Conservation (phyloP, 345 rosid species). For the Populus ilicifolia region DNA sequence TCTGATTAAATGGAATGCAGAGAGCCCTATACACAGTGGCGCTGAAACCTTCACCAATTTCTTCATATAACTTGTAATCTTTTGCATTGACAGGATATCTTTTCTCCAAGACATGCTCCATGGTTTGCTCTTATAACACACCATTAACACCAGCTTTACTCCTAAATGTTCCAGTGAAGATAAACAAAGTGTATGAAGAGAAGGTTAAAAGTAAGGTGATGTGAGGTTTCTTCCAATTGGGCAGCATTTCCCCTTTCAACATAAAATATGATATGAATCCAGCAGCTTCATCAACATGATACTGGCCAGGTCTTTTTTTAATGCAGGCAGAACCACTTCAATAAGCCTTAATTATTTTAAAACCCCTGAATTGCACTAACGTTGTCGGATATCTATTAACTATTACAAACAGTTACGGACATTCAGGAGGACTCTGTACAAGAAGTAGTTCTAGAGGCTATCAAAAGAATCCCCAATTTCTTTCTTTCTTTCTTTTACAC, state of each 20-base stretch:
- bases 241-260: slow-evolving; percentile 47
- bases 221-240: slow-evolving; percentile 63
- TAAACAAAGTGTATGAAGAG: slow-evolving; percentile 24
- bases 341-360: no score
- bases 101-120: slow-evolving; percentile 63
- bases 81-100: slow-evolving; percentile 65
- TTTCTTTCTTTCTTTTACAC: no score
- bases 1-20: slow-evolving; percentile 80
- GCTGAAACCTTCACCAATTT: slow-evolving; percentile 97
- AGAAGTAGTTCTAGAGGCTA: no score
- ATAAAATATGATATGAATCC: slow-evolving; percentile 19
- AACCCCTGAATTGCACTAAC: neutral
- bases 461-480: no score
- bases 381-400: no score
- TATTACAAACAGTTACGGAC: no score
- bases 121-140: slow-evolving; percentile 37
- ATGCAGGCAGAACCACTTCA: slow-evolving; percentile 6
- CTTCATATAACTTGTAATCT: slow-evolving; percentile 83
- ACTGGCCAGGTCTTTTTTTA: neutral
- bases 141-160: slow-evolving; percentile 38
- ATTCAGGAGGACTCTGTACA: no score
- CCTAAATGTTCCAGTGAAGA: slow-evolving; percentile 25
- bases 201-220: slow-evolving; percentile 30
- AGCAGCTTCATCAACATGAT: slow-evolving; percentile 22
- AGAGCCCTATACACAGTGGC: slow-evolving; percentile 87